These are phyloP conservation scores for Mortierella polycephala DNA, from an alignment of 371 early-diverging fungal species.

Conservation along the genomic window DNA sequence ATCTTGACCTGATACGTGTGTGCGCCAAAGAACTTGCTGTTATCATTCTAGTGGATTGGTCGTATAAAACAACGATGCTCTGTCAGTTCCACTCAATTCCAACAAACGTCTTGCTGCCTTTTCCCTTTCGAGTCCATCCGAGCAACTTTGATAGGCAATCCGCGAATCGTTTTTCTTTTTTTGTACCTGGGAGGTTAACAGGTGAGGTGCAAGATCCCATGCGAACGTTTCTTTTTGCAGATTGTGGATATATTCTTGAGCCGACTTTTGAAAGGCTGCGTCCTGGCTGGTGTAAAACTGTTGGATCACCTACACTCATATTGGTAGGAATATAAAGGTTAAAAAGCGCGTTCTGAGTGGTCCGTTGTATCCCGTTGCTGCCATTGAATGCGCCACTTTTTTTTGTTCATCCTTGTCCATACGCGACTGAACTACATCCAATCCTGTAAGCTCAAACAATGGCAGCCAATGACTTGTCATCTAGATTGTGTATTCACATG, in stretches of 20 bases:
- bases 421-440: slow-evolving; percentile 1
- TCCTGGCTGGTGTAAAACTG: slow-evolving; percentile 64
- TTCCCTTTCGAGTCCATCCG: too few relatives aligned
- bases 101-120: too few relatives aligned
- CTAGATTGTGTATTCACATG: slow-evolving; percentile 15
- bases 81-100: too few relatives aligned
- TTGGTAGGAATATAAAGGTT: too few relatives aligned
- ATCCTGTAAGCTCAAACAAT: background rate
- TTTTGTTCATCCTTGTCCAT: too few relatives aligned
- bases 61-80: background rate
- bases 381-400: too few relatives aligned
- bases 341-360: background rate
- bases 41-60: slow-evolving; percentile 58
- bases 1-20: slow-evolving; percentile 87
- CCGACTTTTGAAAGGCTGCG: slow-evolving; percentile 59
- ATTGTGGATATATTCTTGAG: slow-evolving; percentile 75
- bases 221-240: slow-evolving; percentile 76
- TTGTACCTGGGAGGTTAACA: slow-evolving; percentile 66
- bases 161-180: background rate
- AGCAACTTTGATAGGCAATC: too few relatives aligned
- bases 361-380: too few relatives aligned
- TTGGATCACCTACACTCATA: slow-evolving; percentile 52
- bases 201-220: slow-evolving; percentile 80
- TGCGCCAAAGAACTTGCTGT: slow-evolving; percentile 87
- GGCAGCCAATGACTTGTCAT: background rate